These are phyloP conservation scores for Xylaria nigripes DNA, from an alignment of 495 filamentous ascomycete species.

Conservation along the genomic window DNA sequence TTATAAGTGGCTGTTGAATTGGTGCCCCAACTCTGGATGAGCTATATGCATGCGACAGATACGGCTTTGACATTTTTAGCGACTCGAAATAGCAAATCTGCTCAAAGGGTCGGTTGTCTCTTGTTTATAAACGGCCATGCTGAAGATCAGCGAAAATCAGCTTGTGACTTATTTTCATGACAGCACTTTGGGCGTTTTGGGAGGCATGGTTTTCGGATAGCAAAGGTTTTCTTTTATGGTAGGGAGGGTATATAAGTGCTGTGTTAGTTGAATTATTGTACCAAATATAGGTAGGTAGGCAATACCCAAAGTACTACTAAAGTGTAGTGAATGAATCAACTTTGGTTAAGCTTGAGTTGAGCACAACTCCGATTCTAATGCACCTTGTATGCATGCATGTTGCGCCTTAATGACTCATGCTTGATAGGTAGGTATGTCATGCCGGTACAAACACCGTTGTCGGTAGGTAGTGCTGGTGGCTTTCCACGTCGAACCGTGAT, in stretches of 20 bases:
- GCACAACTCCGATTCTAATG: no score
- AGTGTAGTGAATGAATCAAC: neutral
- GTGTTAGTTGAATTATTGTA: no score
- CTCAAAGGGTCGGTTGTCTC: neutral
- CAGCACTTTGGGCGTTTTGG: neutral
- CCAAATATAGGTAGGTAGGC: no score
- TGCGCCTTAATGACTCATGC: no score
- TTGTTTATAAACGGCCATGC: constrained; percentile 8
- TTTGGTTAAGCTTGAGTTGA: no score
- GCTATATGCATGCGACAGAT: neutral
- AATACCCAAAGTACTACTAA: neutral
- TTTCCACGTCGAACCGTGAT: no score
- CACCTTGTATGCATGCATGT: no score
- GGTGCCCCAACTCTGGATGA: neutral
- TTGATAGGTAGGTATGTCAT: no score
- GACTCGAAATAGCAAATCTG: neutral
- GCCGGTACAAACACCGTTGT: no score
- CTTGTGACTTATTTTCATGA: constrained; percentile 8
- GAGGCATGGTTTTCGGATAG: neutral
- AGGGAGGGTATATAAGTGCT: constrained; percentile 2
- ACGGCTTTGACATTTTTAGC: neutral
- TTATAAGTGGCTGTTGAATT: neutral
- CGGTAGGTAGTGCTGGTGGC: no score
- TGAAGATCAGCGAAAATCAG: constrained; percentile 12
- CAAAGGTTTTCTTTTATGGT: neutral